Evolutionary conservation across 2,329 filamentous ascomycete species (phyloP).

Genomic region (Neophaeococcomyces mojaviensis): DNA sequence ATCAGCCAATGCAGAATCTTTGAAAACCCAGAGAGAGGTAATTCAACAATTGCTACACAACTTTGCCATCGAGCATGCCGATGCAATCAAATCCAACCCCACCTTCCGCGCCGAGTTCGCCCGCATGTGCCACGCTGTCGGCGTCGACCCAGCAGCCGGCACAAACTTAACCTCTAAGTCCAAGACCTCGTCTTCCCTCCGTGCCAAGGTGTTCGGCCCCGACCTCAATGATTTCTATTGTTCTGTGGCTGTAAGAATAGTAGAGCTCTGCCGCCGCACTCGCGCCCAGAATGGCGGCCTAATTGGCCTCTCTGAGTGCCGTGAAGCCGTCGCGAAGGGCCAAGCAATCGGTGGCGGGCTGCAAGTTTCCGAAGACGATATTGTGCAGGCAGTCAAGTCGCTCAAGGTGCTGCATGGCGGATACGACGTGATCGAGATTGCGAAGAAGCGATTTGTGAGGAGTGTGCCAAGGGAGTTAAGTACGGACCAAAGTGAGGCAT

Average conservation of each 20-base stretch:
- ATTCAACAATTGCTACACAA: slow-evolving; percentile 93
- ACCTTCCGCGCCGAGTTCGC: slow-evolving; percentile 94
- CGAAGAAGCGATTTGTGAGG: slow-evolving; percentile 77
- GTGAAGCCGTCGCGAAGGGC: slow-evolving; percentile 64
- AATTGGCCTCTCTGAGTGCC: slow-evolving; percentile 74
- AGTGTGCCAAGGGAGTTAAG: slow-evolving; percentile 93
- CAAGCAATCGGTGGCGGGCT: slow-evolving; percentile 67
- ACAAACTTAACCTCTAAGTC: slow-evolving; percentile 42
- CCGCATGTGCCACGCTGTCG: slow-evolving; percentile 95
- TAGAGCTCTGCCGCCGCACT: slow-evolving; percentile 83
- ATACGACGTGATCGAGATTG: slow-evolving; percentile 77
- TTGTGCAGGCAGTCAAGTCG: slow-evolving; percentile 79
- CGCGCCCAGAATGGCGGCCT: slow-evolving; percentile 86
- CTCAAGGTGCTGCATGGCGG: slow-evolving; percentile 80
- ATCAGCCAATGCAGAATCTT: slow-evolving; percentile 71
- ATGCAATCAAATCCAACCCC: slow-evolving; percentile 92
- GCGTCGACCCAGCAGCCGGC: slow-evolving; percentile 85
- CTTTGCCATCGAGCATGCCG: slow-evolving; percentile 88
- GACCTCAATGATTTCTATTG: slow-evolving; percentile 99
- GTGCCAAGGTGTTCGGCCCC: slow-evolving; percentile 84
- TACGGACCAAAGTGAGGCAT: slow-evolving; percentile 82
- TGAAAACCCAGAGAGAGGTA: slow-evolving; percentile 88
- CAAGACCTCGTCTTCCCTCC: slow-evolving; percentile 61
- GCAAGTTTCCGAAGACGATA: slow-evolving; percentile 84
- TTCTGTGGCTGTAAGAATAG: slow-evolving; percentile 88